Evolutionary conservation across 1,284 basidiomycete genomes (phyloP).

Genomic region (Lentinula novae-zelandiae): DNA sequence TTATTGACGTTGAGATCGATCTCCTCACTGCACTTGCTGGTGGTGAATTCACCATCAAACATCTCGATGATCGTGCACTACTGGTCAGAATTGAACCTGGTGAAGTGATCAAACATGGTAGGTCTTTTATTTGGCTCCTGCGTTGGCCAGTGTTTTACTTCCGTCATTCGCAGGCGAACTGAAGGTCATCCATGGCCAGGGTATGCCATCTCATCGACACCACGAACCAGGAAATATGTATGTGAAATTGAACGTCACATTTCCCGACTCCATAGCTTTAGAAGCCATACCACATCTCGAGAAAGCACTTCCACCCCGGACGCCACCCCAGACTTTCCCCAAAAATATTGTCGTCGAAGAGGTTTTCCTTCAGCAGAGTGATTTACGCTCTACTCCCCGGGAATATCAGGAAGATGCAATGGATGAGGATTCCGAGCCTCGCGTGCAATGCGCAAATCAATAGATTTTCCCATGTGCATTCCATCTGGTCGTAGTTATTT

Average conservation of each 20-base stretch:
- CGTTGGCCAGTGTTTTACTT: not conserved
- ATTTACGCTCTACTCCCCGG: constrained; percentile 67
- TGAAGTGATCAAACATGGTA: constrained; percentile 93
- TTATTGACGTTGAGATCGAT: constrained; percentile 87
- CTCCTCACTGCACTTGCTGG: constrained; percentile 93
- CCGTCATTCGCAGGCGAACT: constrained; percentile 57
- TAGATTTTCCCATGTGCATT: constrained; percentile 29
- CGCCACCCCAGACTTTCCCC: constrained; percentile 64
- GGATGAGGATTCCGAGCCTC: constrained; percentile 86
- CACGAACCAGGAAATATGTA: constrained; percentile 96
- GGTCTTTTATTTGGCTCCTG: constrained; percentile 19
- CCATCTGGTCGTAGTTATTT: not conserved
- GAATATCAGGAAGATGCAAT: constrained; percentile 63
- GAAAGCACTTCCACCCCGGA: constrained; percentile 81
- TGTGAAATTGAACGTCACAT: constrained; percentile 84
- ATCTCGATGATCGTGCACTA: constrained; percentile 91
- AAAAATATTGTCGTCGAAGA: constrained; percentile 80
- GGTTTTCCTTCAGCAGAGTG: constrained; percentile 80
- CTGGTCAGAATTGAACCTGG: constrained; percentile 86
- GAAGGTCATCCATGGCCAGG: constrained; percentile 92
- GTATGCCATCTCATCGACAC: constrained; percentile 98
- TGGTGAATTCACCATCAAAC: constrained; percentile 87
- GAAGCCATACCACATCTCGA: constrained; percentile 77
- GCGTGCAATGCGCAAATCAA: constrained; percentile 84
- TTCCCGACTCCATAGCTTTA: constrained; percentile 83